Conservation (phyloP, 208 protist genomes). For the Strigomonas culicis region DNA sequence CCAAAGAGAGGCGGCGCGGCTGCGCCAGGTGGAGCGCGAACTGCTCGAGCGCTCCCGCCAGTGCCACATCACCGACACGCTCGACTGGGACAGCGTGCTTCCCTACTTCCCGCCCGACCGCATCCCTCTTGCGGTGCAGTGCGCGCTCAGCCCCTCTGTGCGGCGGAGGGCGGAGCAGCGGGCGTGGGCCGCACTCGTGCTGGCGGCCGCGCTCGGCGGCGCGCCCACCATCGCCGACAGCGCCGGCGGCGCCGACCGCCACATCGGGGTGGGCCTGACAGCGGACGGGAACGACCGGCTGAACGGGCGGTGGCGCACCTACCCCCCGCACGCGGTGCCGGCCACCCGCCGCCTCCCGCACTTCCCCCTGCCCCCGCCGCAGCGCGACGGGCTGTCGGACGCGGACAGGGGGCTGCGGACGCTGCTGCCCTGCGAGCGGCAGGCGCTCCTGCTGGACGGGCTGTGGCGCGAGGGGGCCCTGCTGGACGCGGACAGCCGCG, state of each 20-base stretch:
- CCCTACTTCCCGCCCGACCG: slow-evolving; percentile 15
- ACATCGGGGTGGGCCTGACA: neutral
- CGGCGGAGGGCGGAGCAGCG: slow-evolving; percentile 30
- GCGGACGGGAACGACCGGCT: slow-evolving; percentile 2
- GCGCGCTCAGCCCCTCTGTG: slow-evolving; percentile 20
- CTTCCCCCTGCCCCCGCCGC: neutral
- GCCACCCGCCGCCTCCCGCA: neutral
- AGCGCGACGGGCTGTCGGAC: neutral
- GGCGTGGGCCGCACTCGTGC: slow-evolving; percentile 20
- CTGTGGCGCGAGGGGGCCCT: slow-evolving; percentile 29
- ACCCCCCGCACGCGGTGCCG: neutral
- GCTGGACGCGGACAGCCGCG: too few species aligned
- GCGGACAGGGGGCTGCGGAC: too few species aligned
- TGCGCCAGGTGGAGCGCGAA: too few species aligned
- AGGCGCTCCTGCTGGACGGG: slow-evolving; percentile 29
- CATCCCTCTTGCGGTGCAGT: slow-evolving; percentile 19
- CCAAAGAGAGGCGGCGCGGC: too few species aligned
- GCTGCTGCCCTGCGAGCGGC: slow-evolving; percentile 23
- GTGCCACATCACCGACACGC: neutral
- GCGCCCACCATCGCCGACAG: neutral
- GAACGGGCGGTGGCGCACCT: neutral
- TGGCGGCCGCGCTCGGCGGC: neutral
- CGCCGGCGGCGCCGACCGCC: neutral
- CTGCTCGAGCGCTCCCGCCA: too few species aligned
- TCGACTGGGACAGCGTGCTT: slow-evolving; percentile 25